Base-by-base conservation (phyloP, 2,329 filamentous ascomycete species). In the Neofusicoccum kwambonambiense region DNA sequence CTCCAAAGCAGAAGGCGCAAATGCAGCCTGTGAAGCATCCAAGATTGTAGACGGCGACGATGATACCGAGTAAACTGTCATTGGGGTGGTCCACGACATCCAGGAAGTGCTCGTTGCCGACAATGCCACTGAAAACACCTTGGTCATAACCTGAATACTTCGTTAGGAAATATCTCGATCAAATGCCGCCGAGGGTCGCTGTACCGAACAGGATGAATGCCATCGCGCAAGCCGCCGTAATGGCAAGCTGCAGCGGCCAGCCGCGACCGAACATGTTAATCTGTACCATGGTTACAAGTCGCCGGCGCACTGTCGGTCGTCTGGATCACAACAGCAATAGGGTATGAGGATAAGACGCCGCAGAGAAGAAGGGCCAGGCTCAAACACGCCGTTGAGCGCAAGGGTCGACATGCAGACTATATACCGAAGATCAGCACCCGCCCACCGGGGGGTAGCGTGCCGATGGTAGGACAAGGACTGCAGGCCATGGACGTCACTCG, bases 31-130 rank as follows among this genome's bases (percentile, higher is more conserved):
- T 68, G 39, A 80, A 73, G 65, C 78, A 80, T 13, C 82, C 82
- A 31, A 83, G 71, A 65, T 82, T 81, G 73, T 84, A 85, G 67
- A 82, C 82, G 31, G 82, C 76, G 5, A 80, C 81, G 39, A 84
- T 79, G 62, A 79, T 81, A 62, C 81, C 82, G 67, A 81, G 77
- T 66, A 79, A 71, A 9, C 76, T 78, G 15, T 71, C 75, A 69
- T 83, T 71, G 35, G 68, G 71, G 0, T 75, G 66, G 47, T 75
- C 74, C 64, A 80, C 79, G 15, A 73, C 73, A 1, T 49, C 42
- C 35, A 69, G 65, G 68, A 79, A 80, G 22, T 72, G 70, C n/a
- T 70, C 70, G 44, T 75, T 73, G 31, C 74, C 75, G 63, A 80
- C 77, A 68, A 80, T 79, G 65, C 77, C 76, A 65, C 70, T 73